Evolutionary conservation across 2,329 filamentous ascomycete genomes (phyloP).

Genomic region (Rhynchosporium agropyri): DNA sequence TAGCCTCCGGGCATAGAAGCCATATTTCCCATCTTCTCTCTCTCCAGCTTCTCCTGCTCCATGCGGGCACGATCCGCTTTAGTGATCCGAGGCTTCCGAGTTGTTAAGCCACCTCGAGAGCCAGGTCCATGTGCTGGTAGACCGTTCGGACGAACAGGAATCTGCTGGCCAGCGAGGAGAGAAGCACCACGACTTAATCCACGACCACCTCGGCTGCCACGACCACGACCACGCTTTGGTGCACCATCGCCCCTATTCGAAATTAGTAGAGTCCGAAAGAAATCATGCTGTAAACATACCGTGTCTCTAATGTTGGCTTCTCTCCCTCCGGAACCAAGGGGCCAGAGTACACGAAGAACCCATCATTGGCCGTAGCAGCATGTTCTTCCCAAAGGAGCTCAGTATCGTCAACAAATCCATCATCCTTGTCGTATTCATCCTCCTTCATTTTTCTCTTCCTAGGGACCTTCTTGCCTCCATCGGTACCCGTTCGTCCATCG

Average conservation of each 20-base stretch:
- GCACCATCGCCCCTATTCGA: constrained; percentile 67
- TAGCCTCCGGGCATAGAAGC: constrained; percentile 37
- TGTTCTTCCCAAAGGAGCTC: constrained; percentile 95
- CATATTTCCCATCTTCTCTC: constrained; percentile 53
- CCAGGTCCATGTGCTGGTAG: constrained; percentile 57
- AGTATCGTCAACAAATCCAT: constrained; percentile 89
- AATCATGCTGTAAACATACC: constrained; percentile 28
- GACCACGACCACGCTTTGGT: constrained; percentile 62
- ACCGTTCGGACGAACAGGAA: constrained; percentile 45
- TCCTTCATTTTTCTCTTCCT: constrained; percentile 80
- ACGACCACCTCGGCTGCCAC: constrained; percentile 58
- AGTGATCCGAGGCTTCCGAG: constrained; percentile 81
- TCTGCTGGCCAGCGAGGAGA: constrained; percentile 37
- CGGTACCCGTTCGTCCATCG: constrained; percentile 60
- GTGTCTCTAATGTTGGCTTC: constrained; percentile 64
- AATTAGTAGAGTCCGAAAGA: constrained; percentile 42
- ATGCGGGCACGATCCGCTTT: constrained; percentile 83
- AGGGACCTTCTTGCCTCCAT: constrained; percentile 62
- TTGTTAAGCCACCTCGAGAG: constrained; percentile 73
- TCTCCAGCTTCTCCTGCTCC: constrained; percentile 78
- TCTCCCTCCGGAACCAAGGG: constrained; percentile 86
- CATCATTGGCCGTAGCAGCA: constrained; percentile 89
- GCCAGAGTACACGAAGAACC: constrained; percentile 97
- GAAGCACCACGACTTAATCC: constrained; percentile 43
- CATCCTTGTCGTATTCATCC: constrained; percentile 81